Evolutionary conservation across 176 grass and related monocot genomes (phyloP), one percentile per base, ranked within the genome.

Genomic region (Avena sativa): DNA sequence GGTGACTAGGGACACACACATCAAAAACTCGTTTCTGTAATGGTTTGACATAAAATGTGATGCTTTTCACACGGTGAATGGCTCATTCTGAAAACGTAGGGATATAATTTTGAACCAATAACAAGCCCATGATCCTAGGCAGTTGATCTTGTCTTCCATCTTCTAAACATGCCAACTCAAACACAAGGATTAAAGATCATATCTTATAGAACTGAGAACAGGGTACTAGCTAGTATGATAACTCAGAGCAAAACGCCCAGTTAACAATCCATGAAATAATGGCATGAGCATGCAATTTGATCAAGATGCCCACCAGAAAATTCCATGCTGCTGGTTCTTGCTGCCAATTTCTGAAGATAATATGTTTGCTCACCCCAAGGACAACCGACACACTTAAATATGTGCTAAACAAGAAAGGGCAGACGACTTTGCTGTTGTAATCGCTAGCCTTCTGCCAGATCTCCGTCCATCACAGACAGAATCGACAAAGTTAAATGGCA

Each of bases 141-240:
- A 80, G 83, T 80, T 71, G 85, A 59, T 93, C 86, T 19, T 83
- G 83, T 67, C 58, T 67, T 57, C 79, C 79, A 8, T 82, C 12
- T 14, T 12, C 67, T 57, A 57, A 28, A 46, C 66, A 72, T 58
- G n/a, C 67, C 51, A 83, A 67, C 81, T 83, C 51, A 56, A 71
- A 32, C 20, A 72, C 34, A 51, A 57, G 50, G 32, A 20, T 72
- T 71, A 76, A 32, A 81, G 26, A 56, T 25, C 48, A 75, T 44
- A 44, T 19, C 67, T 71, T 38, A 19, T 43, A 43, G 36, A 71
- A 71, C 19, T 44, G 36, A 44, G 17, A 38, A 71, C 68, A 43
- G 20, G 38, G 3, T 48, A 72, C 11, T 72, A 21, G 69, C 69
- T 19, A 71, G 38, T 17, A 43, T 40, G 17, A 38, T 36, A 70